Evolutionary conservation across 2,329 filamentous ascomycete genomes (phyloP).

Genomic region (Bertia moriformis): DNA sequence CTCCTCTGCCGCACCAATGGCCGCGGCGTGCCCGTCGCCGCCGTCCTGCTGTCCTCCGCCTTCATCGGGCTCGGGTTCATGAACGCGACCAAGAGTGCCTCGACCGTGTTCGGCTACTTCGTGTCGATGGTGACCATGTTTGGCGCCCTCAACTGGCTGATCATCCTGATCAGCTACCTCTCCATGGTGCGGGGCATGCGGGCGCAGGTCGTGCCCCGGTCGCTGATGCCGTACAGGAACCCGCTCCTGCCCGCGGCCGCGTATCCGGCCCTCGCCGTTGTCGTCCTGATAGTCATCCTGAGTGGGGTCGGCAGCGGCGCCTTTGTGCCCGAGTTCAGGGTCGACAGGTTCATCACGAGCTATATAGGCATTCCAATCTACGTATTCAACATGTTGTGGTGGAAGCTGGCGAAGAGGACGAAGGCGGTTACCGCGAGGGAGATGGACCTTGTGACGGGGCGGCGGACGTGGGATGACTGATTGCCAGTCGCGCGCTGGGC

Average conservation of each 20-base stretch:
- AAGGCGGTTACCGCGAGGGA: constrained; percentile 33
- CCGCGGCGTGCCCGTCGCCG: constrained; percentile 23
- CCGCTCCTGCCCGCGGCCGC: constrained; percentile 21
- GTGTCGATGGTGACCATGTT: constrained; percentile 26
- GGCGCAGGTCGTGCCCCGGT: constrained; percentile 17
- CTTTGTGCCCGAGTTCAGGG: constrained; percentile 46
- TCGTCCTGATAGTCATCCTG: constrained; percentile 36
- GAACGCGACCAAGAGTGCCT: constrained; percentile 18
- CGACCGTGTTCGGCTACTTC: constrained; percentile 24
- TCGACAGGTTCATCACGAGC: constrained; percentile 48
- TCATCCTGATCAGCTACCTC: constrained; percentile 22
- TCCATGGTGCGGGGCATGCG: constrained; percentile 19
- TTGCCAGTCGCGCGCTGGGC: too few relatives aligned
- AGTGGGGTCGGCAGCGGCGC: constrained; percentile 42
- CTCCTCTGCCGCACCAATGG: constrained; percentile 17
- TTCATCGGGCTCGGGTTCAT: constrained; percentile 23
- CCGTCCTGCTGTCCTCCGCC: constrained; percentile 17
- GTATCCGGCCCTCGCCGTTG: constrained; percentile 16
- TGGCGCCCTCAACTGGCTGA: constrained; percentile 26
- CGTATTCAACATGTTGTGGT: constrained; percentile 45
- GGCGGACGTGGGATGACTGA: constrained; percentile 13
- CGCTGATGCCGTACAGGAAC: constrained; percentile 20
- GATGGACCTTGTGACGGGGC: constrained; percentile 38
- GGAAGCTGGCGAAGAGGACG: constrained; percentile 46
- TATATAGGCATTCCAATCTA: constrained; percentile 22